These are phyloP conservation scores for Gremmenia infestans DNA, from an alignment of 2,329 filamentous ascomycete species.

Conservation along the genomic window DNA sequence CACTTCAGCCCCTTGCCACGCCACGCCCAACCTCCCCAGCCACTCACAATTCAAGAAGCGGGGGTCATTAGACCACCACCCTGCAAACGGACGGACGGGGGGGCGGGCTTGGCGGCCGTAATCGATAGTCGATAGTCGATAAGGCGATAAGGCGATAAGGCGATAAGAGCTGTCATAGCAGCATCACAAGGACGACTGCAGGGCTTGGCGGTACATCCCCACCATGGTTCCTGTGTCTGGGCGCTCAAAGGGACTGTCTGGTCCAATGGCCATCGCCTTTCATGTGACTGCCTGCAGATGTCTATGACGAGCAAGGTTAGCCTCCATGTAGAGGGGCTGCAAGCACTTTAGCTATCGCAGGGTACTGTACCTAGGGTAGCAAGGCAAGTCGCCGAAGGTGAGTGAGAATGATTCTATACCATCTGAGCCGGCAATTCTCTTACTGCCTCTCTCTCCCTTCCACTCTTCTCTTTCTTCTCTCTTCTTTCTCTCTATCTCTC, in stretches of 20 bases:
- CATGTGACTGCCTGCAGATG: conserved; percentile 6
- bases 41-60: no score
- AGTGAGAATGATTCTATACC: background rate
- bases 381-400: no score
- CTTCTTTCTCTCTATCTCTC: background rate
- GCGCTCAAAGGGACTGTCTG: background rate
- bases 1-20: no score
- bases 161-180: conserved; percentile 2
- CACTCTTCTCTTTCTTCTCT: background rate
- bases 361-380: background rate
- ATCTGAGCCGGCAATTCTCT: background rate
- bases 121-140: conserved; percentile 8
- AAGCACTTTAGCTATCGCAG: background rate
- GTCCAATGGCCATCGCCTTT: background rate
- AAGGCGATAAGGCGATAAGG: conserved; percentile 5
- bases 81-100: background rate
- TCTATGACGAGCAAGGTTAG: conserved; percentile 1
- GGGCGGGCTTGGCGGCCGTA: background rate
- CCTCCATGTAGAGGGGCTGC: background rate
- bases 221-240: background rate
- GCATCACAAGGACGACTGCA: background rate
- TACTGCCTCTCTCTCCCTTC: background rate
- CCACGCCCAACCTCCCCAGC: no score
- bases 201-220: background rate
- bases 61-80: no score